Evolutionary conservation across 345 rosid species (phyloP).

Genomic region (Bruguiera sexangula): DNA sequence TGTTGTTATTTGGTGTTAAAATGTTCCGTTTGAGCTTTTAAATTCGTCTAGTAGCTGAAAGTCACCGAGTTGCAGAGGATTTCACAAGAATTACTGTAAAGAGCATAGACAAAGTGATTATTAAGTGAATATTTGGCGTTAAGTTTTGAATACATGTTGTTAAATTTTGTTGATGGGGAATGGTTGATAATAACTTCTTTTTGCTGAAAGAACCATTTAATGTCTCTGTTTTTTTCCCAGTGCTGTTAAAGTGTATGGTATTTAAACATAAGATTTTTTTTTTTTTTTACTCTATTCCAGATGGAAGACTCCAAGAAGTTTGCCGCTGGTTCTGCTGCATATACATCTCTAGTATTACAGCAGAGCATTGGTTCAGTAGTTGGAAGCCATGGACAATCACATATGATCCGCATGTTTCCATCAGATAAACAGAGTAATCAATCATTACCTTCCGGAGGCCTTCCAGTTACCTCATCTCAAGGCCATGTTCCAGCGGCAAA

Average conservation of each 20-base stretch:
- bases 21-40: too few relatives aligned
- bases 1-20: too few relatives aligned
- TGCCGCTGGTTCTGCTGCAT: conserved; percentile 4
- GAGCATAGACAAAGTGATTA: too few relatives aligned
- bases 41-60: too few relatives aligned
- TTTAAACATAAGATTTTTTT: not conserved
- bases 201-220: conserved; percentile 1
- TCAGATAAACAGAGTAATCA: conserved; percentile 37
- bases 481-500: conserved; percentile 37
- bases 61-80: too few relatives aligned
- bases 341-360: conserved; percentile 27
- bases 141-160: too few relatives aligned
- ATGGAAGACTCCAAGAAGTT: conserved; percentile 69
- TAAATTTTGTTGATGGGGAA: not conserved
- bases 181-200: not conserved
- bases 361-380: conserved; percentile 32
- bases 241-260: not conserved
- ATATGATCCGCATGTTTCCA: conserved; percentile 25
- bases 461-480: conserved; percentile 29
- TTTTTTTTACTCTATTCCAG: conserved; percentile 35
- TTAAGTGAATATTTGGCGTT: too few relatives aligned
- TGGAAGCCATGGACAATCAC: conserved; percentile 41
- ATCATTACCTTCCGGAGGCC: conserved; percentile 39
- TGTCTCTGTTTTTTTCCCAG: not conserved
- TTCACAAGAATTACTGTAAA: too few relatives aligned